These are phyloP conservation scores for Tricholoma hemisulphureum DNA, from an alignment of 768 basidiomycete genomes.

Conservation along the genomic window DNA sequence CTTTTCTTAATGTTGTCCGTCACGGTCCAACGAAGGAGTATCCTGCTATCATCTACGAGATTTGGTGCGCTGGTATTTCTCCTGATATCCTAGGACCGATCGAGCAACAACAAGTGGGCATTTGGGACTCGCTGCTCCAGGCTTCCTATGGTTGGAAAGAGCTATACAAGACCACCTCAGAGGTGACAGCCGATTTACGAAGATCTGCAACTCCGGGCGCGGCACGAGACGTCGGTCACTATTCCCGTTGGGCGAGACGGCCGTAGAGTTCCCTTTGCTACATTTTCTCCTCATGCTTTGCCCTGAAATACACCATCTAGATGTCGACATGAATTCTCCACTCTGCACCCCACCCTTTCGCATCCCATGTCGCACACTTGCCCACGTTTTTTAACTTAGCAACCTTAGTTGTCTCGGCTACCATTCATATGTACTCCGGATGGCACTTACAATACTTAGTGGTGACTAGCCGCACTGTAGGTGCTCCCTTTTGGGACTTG, in stretches of 20 bases:
- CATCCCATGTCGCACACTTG: too few species aligned
- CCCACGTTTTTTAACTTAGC: too few species aligned
- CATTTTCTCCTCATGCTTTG: too few species aligned
- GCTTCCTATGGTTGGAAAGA: conserved; percentile 1
- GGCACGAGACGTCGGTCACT: background rate
- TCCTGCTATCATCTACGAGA: background rate
- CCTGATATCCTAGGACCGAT: conserved; percentile 1
- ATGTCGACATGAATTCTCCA: too few species aligned
- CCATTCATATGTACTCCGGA: too few species aligned
- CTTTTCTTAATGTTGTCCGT: background rate
- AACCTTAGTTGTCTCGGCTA: too few species aligned
- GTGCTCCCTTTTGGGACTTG: too few species aligned
- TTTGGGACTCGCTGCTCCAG: background rate
- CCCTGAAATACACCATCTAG: too few species aligned
- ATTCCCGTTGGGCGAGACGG: background rate
- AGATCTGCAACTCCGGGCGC: background rate
- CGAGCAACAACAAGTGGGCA: background rate
- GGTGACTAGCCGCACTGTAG: too few species aligned
- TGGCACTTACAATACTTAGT: too few species aligned
- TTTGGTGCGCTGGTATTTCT: background rate
- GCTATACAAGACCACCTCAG: background rate
- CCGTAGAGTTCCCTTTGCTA: background rate
- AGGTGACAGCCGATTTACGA: background rate
- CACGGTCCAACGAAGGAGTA: background rate
- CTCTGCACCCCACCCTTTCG: too few species aligned